Percentiles rank a stretch among this genome's conserved stretches.
Evolutionary conservation across 1,139 yeast genomes (phyloP).

Genomic region (Yamadazyma sp.): DNA sequence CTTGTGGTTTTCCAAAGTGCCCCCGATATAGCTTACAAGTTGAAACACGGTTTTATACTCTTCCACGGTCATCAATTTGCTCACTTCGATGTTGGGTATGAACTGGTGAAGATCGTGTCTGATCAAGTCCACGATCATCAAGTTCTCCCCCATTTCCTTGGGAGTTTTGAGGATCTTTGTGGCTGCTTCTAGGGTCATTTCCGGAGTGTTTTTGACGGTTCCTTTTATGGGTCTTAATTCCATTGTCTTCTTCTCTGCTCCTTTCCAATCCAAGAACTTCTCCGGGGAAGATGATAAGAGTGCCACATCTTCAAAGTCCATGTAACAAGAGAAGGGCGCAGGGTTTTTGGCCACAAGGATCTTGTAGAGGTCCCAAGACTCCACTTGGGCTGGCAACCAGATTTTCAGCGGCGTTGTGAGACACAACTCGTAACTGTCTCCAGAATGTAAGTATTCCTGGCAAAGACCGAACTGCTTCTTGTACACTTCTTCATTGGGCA

Average conservation of each 20-base stretch:
- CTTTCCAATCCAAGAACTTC: slow-evolving; percentile 81
- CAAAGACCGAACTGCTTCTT: slow-evolving; percentile 57
- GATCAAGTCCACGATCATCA: slow-evolving; percentile 95
- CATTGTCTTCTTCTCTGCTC: slow-evolving; percentile 34
- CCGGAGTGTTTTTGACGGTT: slow-evolving; percentile 70
- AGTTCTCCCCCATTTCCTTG: slow-evolving; percentile 91
- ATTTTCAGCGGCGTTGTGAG: slow-evolving; percentile 78
- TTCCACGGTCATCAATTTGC: slow-evolving; percentile 86
- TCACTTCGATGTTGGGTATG: slow-evolving; percentile 65
- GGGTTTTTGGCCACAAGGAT: slow-evolving; percentile 74
- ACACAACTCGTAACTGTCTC: slow-evolving; percentile 94
- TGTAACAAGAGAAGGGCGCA: slow-evolving; percentile 85
- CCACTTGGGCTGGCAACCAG: slow-evolving; percentile 40
- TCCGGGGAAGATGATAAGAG: slow-evolving; percentile 93
- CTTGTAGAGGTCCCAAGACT: slow-evolving; percentile 81
- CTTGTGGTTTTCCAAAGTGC: slow-evolving; percentile 39
- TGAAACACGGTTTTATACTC: slow-evolving; percentile 91
- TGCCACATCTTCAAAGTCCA: slow-evolving; percentile 69
- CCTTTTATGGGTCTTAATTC: slow-evolving; percentile 96
- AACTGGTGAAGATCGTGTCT: slow-evolving; percentile 85
- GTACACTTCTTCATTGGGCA: slow-evolving; percentile 61
- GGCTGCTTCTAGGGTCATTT: slow-evolving; percentile 58
- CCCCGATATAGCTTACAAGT: slow-evolving; percentile 84
- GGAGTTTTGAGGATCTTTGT: slow-evolving; percentile 70
- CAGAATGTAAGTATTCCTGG: slow-evolving; percentile 68